These are phyloP conservation scores for Fusarium scirpi DNA, from an alignment of 2,329 filamentous ascomycete species.

Conservation along the genomic window DNA sequence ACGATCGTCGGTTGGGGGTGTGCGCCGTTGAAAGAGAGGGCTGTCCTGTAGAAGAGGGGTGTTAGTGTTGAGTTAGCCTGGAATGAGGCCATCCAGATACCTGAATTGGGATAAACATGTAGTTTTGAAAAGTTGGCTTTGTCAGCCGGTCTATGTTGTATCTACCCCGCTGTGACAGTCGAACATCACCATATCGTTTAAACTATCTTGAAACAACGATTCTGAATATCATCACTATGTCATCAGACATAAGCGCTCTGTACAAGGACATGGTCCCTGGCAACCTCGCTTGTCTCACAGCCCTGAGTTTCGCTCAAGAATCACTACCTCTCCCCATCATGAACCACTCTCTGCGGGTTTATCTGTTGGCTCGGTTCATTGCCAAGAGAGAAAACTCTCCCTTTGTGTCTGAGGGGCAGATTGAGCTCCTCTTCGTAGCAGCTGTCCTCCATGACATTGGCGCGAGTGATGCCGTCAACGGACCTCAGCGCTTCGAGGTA, in stretches of 20 bases:
- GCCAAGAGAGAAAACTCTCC: constrained; percentile 34
- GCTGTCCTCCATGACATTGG: constrained; percentile 54
- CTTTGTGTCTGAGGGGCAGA: constrained; percentile 16
- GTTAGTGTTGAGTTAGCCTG: not conserved
- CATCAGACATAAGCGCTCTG: not conserved
- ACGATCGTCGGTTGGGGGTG: constrained; percentile 26
- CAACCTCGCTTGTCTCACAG: constrained; percentile 27
- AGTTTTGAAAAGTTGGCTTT: constrained; percentile 5
- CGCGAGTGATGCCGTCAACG: constrained; percentile 46
- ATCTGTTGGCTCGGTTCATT: constrained; percentile 43
- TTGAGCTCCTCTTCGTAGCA: constrained; percentile 50
- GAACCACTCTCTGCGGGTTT: constrained; percentile 50
- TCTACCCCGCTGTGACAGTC: not conserved
- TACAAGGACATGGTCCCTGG: constrained; percentile 26
- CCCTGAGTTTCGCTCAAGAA: constrained; percentile 32
- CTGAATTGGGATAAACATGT: not conserved
- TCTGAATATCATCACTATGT: constrained; percentile 1
- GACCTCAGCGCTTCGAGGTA: constrained; percentile 53
- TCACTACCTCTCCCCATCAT: constrained; percentile 46
- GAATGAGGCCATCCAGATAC: constrained; percentile 27
- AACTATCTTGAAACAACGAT: not conserved
- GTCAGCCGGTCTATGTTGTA: constrained; percentile 9
- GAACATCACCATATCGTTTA: constrained; percentile 1
- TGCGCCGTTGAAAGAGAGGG: not conserved
- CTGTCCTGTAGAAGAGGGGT: not conserved